Evolutionary conservation across 2,329 filamentous ascomycete genomes (phyloP), one percentile per base, ranked within the genome.

Genomic region (Colletotrichum australisinense): DNA sequence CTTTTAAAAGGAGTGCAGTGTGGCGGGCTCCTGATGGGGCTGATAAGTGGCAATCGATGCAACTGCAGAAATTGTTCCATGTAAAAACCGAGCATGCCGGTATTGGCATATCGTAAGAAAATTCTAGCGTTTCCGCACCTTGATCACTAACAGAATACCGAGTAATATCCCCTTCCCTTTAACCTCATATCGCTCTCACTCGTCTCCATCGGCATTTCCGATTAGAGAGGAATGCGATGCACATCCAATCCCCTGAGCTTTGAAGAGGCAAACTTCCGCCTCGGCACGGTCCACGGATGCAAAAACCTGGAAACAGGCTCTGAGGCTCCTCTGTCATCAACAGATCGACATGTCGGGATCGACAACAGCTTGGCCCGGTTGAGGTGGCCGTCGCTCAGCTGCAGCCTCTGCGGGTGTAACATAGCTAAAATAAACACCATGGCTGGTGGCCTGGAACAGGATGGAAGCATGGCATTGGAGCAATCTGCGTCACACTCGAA

Each of bases 361-460:
- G 67, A 65, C 70, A 60, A 30, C 22, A 52, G 42, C 59, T 56
- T 16, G 38, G 62, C 30, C 53, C 65, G 53, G 60, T 38, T 32
- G 35, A 52, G 26, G 19, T 60, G 60, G 60, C 56, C 60, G 60
- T 56, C 56, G 46, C 64, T 30, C 24, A 52, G 22, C 49, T 73
- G 56, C 67, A 73, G 60, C 67, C 55, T 59, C n/a, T 70, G 67
- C 67, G 46, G 67, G 60, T 66, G 60, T 24, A 62, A 70, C 59
- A 35, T 5, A 66, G 67, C 62, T 62, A 70, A 73, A 66, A 42
- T 49, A 71, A 57, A 70, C 67, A 73, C 35, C 46, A 49, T 28
- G 14, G 32, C 46, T 71, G 66, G 14, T 42, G 38, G 38, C 38
- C 38, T 42, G 38, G 38, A 49, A 11, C 46, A 38, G 30, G 56